Percentiles rank a stretch among this genome's conserved stretches.
Conservation (phyloP, 257 asterid species). For the Gentiana macrophylla region DNA sequence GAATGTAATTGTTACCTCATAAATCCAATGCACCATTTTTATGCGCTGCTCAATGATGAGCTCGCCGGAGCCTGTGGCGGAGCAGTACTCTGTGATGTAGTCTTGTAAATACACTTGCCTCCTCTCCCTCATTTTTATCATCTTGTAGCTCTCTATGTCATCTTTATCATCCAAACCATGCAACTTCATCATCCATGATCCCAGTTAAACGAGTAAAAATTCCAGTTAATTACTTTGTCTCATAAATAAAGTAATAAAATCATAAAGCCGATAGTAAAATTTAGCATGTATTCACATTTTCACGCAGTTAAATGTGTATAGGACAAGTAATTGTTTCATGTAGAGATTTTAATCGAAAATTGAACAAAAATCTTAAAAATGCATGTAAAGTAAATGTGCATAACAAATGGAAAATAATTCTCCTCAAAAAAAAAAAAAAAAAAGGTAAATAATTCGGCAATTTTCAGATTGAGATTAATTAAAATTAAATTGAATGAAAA, state of each 20-base stretch:
- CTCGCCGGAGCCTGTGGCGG: constrained; percentile 48
- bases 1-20: constrained; percentile 45
- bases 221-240: not conserved
- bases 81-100: constrained; percentile 73
- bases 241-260: not conserved
- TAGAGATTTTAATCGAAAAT: no score
- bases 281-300: no score
- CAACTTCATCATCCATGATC: constrained; percentile 26
- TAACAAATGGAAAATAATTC: not conserved
- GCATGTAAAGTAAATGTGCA: no score
- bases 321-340: no score
- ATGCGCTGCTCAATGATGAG: constrained; percentile 74
- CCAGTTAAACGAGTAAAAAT: not conserved
- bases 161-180: constrained; percentile 57
- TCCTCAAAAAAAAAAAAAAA: not conserved
- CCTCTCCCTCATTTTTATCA: constrained; percentile 70
- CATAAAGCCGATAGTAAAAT: not conserved
- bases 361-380: no score
- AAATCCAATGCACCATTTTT: constrained; percentile 87
- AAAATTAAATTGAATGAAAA: constrained; percentile 3
- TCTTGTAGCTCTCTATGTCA: constrained; percentile 62
- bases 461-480: no score
- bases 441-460: no score
- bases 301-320: no score
- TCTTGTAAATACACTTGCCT: constrained; percentile 68